Conservation (phyloP, 257 asterid species). For the Lavandula angustifolia region DNA sequence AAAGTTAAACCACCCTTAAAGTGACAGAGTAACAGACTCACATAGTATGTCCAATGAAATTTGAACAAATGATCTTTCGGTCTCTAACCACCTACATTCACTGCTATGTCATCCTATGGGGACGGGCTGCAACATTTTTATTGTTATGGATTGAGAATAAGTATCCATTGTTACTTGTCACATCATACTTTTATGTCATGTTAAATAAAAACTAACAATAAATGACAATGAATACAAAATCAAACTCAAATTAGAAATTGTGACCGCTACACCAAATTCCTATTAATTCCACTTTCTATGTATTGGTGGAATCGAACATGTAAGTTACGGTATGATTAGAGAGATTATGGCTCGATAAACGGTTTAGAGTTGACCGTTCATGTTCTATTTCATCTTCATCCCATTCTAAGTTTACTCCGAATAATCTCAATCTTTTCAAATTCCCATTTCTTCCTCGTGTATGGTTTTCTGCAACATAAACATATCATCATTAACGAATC, state of each 20-base stretch:
- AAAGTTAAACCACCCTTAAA: too few species aligned
- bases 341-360: conserved; percentile 25
- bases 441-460: conserved; percentile 40
- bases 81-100: too few species aligned
- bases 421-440: conserved; percentile 70
- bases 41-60: too few species aligned
- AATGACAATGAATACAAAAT: conserved; percentile 43
- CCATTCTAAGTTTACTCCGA: conserved; percentile 85
- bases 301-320: conserved; percentile 12
- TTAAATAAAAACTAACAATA: too few species aligned
- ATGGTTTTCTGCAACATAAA: conserved; percentile 25
- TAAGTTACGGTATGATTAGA: conserved; percentile 46
- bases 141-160: too few species aligned
- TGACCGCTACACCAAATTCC: conserved; percentile 28
- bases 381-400: conserved; percentile 43
- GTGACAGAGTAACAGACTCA: too few species aligned
- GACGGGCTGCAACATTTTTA: too few species aligned
- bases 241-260: conserved; percentile 46
- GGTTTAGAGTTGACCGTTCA: too few species aligned
- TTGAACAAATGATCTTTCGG: too few species aligned
- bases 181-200: too few species aligned
- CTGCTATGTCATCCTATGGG: too few species aligned
- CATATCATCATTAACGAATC: background rate
- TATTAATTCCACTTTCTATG: background rate
- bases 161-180: too few species aligned